Evolutionary conservation across 2,329 filamentous ascomycete genomes (phyloP), one percentile per base, ranked within the genome.

Genomic region (Alternaria sp.): DNA sequence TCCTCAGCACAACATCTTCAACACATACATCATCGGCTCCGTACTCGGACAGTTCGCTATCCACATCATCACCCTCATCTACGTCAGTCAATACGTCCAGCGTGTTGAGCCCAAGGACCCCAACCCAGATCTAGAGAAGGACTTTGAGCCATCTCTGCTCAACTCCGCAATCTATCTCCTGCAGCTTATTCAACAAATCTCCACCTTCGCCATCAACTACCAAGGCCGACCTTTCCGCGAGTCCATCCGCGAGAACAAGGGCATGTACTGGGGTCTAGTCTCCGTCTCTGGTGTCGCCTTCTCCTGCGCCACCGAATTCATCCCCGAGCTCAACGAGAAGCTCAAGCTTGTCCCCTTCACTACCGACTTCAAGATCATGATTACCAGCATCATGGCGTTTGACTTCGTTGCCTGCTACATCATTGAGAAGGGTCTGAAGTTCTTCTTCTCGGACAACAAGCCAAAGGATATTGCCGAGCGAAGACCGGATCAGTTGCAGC

Each of bases 161-260:
- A 99, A 99, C 86, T 96, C 91, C 51, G 96, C 96, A 59, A 93
- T 99, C 72, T 99, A 98, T 81, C 91, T 99, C 25, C 88, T 99
- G 44, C 96, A 98, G 77, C 89, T 99, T 55, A 98, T 99, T 80
- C 96, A 99, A 81, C 96, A 99, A 81, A 97, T 99, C 77, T 97
- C 94, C 23, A 99, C 96, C 4, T 99, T 99, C 75, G 94, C 96
- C 65, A 97, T 99, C 85, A 99, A 99, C 85, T 99, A 99, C 85
- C 96, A 99, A 82, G 96, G 96, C 62, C 91, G 96, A 10, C 96
- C 96, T 12, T 99, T 99, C 91, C 92, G 96, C 64, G 96, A 99
- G 83, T 92, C 91, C 21, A 93, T 99, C 69, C 90, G 91, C 6
- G 96, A 97, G 83, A 99, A 99, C 85, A 91, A 90, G 80, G 93